Conservation (phyloP, 2,329 filamentous ascomycete genomes). For the Tolypocladium guangdongense region DNA sequence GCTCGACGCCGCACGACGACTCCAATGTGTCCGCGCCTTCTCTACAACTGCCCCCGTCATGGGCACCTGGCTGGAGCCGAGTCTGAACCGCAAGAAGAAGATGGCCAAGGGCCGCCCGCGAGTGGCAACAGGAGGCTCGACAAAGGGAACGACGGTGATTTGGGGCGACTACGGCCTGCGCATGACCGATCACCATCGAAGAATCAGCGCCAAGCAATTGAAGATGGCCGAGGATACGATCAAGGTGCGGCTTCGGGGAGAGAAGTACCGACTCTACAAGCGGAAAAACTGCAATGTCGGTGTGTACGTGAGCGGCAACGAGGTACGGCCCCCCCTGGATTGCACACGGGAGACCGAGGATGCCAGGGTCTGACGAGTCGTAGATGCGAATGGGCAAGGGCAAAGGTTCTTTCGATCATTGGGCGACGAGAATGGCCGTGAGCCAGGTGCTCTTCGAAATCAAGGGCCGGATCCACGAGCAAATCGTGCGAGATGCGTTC, state of each 20-base stretch:
- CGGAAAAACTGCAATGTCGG: slow-evolving; percentile 86
- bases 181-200: slow-evolving; percentile 85
- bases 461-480: slow-evolving; percentile 86
- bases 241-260: slow-evolving; percentile 73
- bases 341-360: background rate
- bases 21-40: slow-evolving; percentile 52
- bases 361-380: background rate
- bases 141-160: slow-evolving; percentile 85
- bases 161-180: slow-evolving; percentile 95
- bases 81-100: slow-evolving; percentile 62
- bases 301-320: slow-evolving; percentile 91
- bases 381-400: slow-evolving; percentile 97
- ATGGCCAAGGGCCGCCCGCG: slow-evolving; percentile 87
- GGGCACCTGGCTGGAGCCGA: slow-evolving; percentile 76
- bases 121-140: slow-evolving; percentile 82
- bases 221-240: slow-evolving; percentile 92
- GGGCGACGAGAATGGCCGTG: slow-evolving; percentile 81
- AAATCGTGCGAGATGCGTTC: slow-evolving; percentile 88
- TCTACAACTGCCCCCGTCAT: slow-evolving; percentile 51
- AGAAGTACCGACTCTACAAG: slow-evolving; percentile 89
- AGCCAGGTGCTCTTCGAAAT: slow-evolving; percentile 90
- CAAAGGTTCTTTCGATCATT: slow-evolving; percentile 95
- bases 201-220: slow-evolving; percentile 76
- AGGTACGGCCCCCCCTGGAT: slow-evolving; percentile 35
- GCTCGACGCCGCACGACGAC: slow-evolving; percentile 20